Evolutionary conservation across 2,329 filamentous ascomycete genomes (phyloP).

Genomic region (Sporothrix humicola): DNA sequence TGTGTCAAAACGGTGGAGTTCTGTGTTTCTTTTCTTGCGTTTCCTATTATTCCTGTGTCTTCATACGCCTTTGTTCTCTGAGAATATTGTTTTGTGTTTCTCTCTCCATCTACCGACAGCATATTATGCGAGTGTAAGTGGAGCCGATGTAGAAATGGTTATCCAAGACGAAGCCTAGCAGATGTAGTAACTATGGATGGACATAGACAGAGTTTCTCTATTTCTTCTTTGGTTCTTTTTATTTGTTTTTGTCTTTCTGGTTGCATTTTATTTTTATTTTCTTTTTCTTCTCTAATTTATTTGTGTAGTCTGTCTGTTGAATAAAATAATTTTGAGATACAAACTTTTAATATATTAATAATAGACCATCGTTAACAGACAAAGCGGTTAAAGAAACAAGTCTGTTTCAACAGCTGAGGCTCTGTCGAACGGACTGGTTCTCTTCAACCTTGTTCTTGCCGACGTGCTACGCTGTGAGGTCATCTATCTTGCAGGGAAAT

Average conservation of each 20-base stretch:
- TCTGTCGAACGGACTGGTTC: background rate
- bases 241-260: background rate
- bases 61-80: no score
- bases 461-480: background rate
- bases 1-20: background rate
- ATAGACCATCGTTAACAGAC: background rate
- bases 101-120: no score
- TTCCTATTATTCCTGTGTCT: background rate
- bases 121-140: background rate
- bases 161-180: no score
- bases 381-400: conserved; percentile 25
- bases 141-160: background rate
- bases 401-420: conserved; percentile 3
- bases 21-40: background rate
- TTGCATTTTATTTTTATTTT: background rate
- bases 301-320: no score
- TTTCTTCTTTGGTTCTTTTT: background rate
- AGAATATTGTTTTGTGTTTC: background rate
- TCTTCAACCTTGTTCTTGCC: background rate
- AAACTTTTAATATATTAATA: background rate
- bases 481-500: background rate
- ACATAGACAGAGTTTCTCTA: background rate
- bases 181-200: no score
- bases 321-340: no score
- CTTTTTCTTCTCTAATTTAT: background rate